Evolutionary conservation across 176 grass and related monocot species (phyloP).

Genomic region (Carex kokanica): DNA sequence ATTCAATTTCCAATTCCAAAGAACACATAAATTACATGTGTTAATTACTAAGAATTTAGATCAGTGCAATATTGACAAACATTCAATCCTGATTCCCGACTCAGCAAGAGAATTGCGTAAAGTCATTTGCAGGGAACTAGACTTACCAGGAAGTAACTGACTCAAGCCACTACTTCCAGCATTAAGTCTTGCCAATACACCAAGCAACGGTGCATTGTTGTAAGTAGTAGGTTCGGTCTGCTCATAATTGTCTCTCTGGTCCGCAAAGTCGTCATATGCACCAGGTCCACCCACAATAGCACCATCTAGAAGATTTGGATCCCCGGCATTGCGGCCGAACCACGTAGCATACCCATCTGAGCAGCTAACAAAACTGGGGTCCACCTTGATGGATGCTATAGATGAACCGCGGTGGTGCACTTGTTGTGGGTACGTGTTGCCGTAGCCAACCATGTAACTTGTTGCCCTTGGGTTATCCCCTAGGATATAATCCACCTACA

Average conservation of each 20-base stretch:
- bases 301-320: slow-evolving; percentile 81
- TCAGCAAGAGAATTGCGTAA: neutral
- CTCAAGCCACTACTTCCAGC: slow-evolving; percentile 38
- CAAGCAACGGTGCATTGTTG: slow-evolving; percentile 80
- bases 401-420: slow-evolving; percentile 82
- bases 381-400: slow-evolving; percentile 58
- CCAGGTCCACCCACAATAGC: slow-evolving; percentile 75
- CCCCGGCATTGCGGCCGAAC: slow-evolving; percentile 41
- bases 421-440: slow-evolving; percentile 47
- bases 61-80: neutral
- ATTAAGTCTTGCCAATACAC: slow-evolving; percentile 64
- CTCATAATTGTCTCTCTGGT: slow-evolving; percentile 77
- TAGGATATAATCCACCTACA: slow-evolving; percentile 70
- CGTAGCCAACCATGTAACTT: slow-evolving; percentile 93
- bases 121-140: neutral
- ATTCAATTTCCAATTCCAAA: neutral
- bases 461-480: slow-evolving; percentile 74
- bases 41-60: neutral
- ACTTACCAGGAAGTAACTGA: slow-evolving; percentile 37
- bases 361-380: slow-evolving; percentile 63
- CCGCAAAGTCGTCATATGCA: slow-evolving; percentile 59
- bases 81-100: neutral
- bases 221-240: slow-evolving; percentile 89
- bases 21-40: neutral
- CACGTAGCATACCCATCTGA: slow-evolving; percentile 44